A percentile compares a stretch with the other conserved stretches of the same genome.
phyloP scores from a whole-genome alignment of 2,329 filamentous ascomycete genomes.

The Cadophora malorum region DNA sequence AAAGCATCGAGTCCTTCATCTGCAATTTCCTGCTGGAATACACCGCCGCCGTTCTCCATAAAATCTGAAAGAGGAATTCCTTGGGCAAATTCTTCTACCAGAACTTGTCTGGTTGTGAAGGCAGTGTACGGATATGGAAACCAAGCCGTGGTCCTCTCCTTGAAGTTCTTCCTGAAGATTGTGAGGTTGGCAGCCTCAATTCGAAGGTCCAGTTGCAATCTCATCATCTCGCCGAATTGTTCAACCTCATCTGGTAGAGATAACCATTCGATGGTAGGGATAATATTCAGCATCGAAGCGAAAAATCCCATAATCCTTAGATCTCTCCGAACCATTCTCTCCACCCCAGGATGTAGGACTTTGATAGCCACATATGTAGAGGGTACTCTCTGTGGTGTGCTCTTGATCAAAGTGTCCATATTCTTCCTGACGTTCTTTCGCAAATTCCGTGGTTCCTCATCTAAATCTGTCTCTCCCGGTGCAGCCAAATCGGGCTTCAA shows the following conservation, averaged over 20 bases:
- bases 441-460: conserved; percentile 61
- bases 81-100: conserved; percentile 95
- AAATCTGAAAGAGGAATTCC: conserved; percentile 92
- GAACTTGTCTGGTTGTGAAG: conserved; percentile 88
- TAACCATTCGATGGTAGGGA: conserved; percentile 97
- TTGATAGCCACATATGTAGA: conserved; percentile 96
- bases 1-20: conserved; percentile 96
- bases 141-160: conserved; percentile 87
- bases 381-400: conserved; percentile 81
- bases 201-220: conserved; percentile 90
- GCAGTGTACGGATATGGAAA: conserved; percentile 94
- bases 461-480: conserved; percentile 62
- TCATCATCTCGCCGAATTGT: conserved; percentile 99
- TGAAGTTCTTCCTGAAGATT: conserved; percentile 90
- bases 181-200: conserved; percentile 93
- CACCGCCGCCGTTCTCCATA: conserved; percentile 86
- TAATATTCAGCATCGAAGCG: conserved; percentile 78
- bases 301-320: conserved; percentile 94
- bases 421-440: conserved; percentile 77
- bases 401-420: conserved; percentile 86
- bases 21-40: conserved; percentile 93
- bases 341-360: conserved; percentile 90
- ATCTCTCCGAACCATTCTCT: conserved; percentile 88
- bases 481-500: conserved; percentile 79
- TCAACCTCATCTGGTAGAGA: conserved; percentile 92